Evolutionary conservation across 1,284 basidiomycete species (phyloP).

Genomic region (Microbotryum saponariae): DNA sequence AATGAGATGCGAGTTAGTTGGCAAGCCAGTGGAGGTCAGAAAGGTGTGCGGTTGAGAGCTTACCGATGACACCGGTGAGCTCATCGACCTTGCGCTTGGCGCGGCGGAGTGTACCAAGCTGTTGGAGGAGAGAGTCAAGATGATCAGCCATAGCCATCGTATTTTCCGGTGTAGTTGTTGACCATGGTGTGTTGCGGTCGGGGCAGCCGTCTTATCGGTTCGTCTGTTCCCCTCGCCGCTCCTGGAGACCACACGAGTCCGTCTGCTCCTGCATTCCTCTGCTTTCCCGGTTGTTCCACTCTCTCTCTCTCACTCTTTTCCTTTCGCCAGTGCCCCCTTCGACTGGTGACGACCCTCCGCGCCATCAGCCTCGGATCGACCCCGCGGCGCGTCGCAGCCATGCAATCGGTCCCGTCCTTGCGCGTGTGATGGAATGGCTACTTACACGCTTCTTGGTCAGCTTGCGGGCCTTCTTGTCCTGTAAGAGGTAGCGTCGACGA

Average conservation of each 20-base stretch:
- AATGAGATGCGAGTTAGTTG: too few relatives aligned
- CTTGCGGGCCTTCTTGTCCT: conserved; percentile 98
- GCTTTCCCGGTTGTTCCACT: neutral
- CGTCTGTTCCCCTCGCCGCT: too few relatives aligned
- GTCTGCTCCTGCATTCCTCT: neutral
- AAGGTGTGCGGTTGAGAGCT: neutral
- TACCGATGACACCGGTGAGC: conserved; percentile 67
- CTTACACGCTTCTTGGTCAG: conserved; percentile 94
- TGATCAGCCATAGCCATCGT: neutral
- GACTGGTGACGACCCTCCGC: neutral
- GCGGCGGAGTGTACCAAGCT: conserved; percentile 91
- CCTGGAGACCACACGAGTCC: too few relatives aligned
- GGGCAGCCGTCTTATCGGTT: too few relatives aligned
- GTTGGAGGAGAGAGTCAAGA: conserved; percentile 12
- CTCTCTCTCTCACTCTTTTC: neutral
- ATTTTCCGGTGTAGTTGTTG: too few relatives aligned
- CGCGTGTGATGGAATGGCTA: conserved; percentile 12
- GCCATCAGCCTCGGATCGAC: neutral
- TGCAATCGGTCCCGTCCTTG: neutral
- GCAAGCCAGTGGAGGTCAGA: too few relatives aligned
- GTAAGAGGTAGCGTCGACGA: neutral
- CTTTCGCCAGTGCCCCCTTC: too few relatives aligned
- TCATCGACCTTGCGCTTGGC: conserved; percentile 95
- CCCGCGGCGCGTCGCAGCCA: neutral
- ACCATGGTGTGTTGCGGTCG: too few relatives aligned